Evolutionary conservation across 2,329 filamentous ascomycete genomes (phyloP), one percentile per base, ranked within the genome.

Genomic region (Neofusicoccum sp.): DNA sequence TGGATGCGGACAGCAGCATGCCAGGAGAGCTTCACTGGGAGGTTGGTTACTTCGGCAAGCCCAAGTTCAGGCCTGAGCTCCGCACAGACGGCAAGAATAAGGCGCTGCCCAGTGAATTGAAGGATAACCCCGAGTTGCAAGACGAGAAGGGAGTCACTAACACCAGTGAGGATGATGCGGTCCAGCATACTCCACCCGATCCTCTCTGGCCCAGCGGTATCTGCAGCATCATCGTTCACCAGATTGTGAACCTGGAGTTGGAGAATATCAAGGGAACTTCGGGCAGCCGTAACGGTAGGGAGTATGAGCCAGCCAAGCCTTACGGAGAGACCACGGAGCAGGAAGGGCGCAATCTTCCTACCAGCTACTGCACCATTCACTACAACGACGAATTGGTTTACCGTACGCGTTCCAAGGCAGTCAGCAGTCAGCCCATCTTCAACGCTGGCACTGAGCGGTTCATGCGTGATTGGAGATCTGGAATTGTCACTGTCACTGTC

Each of bases 401-500:
- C 80, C 92, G 93, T 70, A 98, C 93, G n/a, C 86, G 95, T 69
- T 86, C 91, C 36, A 98, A 99, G 80, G 93, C 93, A 3, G 89
- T 96, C 6, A 96, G 90, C 36, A 96, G 91, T 57, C 93, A 96
- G 73, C 95, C 95, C 1, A 97, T 98, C 65, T 98, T 96, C 82
- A 97, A 98, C 68, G 93, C 95, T 3, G 93, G 93, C 62, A 97
- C 93, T 0, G 95, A 99, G 71, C 86, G 89, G 11, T 98, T 98
- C 68, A 80, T 98, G 31, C 88, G 93, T 24, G 93, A 99, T 71
- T 99, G 95, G 95, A 84, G 91, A 64, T 95, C 90, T 16, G 84
- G 85, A 47, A 89, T 97, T 61, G 83, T 96, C 58, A 97, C 93
- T 0, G 82, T 98, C 53, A 90, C 91, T 0, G 92, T 97, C 14